Evolutionary conservation across 177 flowering plant genomes (phyloP), one percentile per base, ranked within the genome.

Genomic region (Vitis hybrid): DNA sequence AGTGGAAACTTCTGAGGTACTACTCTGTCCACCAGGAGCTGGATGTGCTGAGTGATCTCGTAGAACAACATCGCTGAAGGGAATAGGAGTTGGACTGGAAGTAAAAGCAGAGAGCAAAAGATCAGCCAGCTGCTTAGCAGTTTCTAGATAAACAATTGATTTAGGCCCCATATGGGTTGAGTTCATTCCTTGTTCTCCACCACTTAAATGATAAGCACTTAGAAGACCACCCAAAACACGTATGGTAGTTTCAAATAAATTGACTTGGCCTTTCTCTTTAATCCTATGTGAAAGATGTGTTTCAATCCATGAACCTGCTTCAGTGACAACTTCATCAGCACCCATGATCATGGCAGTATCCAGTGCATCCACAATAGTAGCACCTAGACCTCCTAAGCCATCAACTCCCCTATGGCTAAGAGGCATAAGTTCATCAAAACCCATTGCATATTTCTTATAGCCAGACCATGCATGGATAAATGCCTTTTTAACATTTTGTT

Each of bases 331-430:
- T 32, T 90, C 91, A 81, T 90, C 91, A 67, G 71, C 70, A 67
- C 90, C 93, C 98, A 95, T 95, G 73, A 95, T 93, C 90, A 95
- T 87, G 59, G 99, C 98, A 49, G 99, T 95, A 77, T 91, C 97
- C 56, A 95, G 80, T 64, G 98, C 90, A 84, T 95, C 99, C 70
- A 91, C 95, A 73, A 92, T 63, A 30, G 99, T 93, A 73, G 97
- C 99, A 71, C 99, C 98, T 11, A 93, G 77, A 71, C 98, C 99
- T 69, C 99, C 98, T 80, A 95, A 83, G 32, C 97, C 92, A 86
- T 95, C 94, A 78, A 72, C 68, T 67, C 99, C 99, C 50, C 69
- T 83, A 65, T 82, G 76, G 76, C 90, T 88, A 61, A 95, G 6
- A 9, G 98, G 98, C 97, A 87, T 88, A 58, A 95, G 94, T 72